Base-by-base conservation (phyloP, 768 basidiomycete species). In the Melanogaster broomeanus region DNA sequence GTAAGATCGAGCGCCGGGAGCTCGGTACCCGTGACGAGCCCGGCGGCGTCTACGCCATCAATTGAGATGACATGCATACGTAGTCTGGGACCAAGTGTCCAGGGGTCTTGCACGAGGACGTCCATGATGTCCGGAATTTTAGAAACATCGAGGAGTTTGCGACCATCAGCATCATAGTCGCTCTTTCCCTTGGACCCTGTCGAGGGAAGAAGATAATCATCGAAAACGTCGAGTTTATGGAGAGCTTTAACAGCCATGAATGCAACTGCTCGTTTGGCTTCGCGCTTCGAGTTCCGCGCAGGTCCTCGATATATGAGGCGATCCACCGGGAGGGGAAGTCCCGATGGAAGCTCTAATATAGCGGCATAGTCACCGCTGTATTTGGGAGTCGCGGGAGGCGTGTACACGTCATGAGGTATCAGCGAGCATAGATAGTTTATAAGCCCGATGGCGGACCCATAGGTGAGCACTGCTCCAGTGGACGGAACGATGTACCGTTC, bases 191-290 rank as follows among this genome's bases (percentile, higher is more conserved):
- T 72, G 25, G 78, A 68, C 39, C 76, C 77, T 13, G 83, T 76
- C n/a, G 79, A 73, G 0, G 93, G 93, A 10, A 93, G 76, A 3
- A 96, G 77, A 61, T 88, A 85, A 50, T 93, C 85, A 60, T 95
- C 87, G 58, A 94, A 87, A 5, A 90, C 85, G 25, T 87, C 79
- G n/a, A 90, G 71, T 25, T 75, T 72, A 53, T 85, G 80, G 15
- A 96, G 75, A 3, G 74, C 74, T 58, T 81, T 84, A 19, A 91
- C 88, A 3, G 88, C 92, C 54, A 82, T 69, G 64, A 91, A 95
- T 0, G 91, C 88, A 11, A 82, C 91, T 3, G 88, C 87, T 7
- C 93, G 84, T 59, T 84, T 90, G 1, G 93, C 92, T 61, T 90
- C 90, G 53, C 79, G 84, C 65, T 93, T 94, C 12, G 88, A 81